phyloP scores from a whole-genome alignment of 805 yeast species.

The Kluyveromyces siamensis region DNA sequence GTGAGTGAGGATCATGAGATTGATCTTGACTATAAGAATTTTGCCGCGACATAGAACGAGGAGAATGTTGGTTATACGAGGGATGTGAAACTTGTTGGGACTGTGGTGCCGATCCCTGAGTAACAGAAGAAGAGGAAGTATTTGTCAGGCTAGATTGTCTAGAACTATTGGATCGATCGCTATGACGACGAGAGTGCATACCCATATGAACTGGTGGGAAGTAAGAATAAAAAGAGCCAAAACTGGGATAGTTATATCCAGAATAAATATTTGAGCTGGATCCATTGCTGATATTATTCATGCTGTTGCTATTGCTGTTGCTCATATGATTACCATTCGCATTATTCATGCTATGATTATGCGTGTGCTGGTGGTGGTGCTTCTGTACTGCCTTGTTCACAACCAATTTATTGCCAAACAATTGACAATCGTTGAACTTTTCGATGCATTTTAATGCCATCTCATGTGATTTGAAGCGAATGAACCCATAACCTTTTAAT shows the following conservation, averaged over 20 bases:
- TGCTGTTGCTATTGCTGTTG: slow-evolving; percentile 1
- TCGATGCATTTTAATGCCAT: slow-evolving; percentile 42
- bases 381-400: slow-evolving; percentile 34
- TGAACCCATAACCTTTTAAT: slow-evolving; percentile 42
- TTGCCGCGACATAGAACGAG: not conserved
- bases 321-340: not conserved
- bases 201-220: not conserved
- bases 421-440: slow-evolving; percentile 36
- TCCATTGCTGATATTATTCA: not conserved
- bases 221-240: not conserved
- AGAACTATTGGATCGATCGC: slow-evolving; percentile 6
- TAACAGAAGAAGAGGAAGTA: slow-evolving; percentile 5
- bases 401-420: slow-evolving; percentile 23
- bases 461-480: slow-evolving; percentile 40
- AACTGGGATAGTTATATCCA: not conserved
- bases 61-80: not conserved
- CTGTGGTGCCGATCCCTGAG: slow-evolving; percentile 1
- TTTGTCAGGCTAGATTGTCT: slow-evolving; percentile 6
- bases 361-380: slow-evolving; percentile 6
- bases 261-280: not conserved
- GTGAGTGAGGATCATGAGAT: slow-evolving; percentile 6
- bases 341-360: slow-evolving; percentile 3
- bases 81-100: not conserved
- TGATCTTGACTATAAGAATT: slow-evolving; percentile 1
- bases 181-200: slow-evolving; percentile 5